Conservation (phyloP, 2,329 filamentous ascomycete genomes). For the Trichoderma cornu-damae region DNA sequence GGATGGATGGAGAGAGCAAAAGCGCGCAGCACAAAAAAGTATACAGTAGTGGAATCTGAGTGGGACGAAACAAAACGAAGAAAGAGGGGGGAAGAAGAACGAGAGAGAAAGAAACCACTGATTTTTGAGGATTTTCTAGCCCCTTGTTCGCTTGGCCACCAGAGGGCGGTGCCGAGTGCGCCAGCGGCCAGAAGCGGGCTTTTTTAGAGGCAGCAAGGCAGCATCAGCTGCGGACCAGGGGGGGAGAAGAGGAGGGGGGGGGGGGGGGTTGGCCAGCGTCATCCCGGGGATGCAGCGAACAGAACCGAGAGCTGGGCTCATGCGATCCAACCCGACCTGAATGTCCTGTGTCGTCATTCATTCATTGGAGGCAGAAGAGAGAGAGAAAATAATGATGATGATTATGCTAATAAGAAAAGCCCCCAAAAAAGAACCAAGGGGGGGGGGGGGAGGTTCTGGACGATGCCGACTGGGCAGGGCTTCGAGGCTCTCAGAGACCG, state of each 20-base stretch:
- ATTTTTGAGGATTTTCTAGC: slow-evolving; percentile 13
- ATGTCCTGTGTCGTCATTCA: slow-evolving; percentile 14
- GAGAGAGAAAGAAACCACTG: slow-evolving; percentile 1
- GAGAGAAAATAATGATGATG: too few relatives aligned
- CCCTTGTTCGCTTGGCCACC: neutral
- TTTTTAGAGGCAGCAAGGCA: slow-evolving; percentile 19
- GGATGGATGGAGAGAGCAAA: neutral
- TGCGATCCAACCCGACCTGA: slow-evolving; percentile 13
- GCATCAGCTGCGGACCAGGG: too few relatives aligned
- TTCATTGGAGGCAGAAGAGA: slow-evolving; percentile 5
- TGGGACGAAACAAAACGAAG: neutral
- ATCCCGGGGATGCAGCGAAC: slow-evolving; percentile 4
- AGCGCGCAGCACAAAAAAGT: neutral
- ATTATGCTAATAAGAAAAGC: too few relatives aligned
- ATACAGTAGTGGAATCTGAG: neutral
- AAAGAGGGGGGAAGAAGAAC: neutral
- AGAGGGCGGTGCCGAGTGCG: slow-evolving; percentile 15
- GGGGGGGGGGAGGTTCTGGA: neutral
- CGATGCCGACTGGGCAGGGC: neutral
- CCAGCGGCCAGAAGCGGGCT: slow-evolving; percentile 14
- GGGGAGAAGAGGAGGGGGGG: too few relatives aligned
- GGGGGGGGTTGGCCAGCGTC: slow-evolving; percentile 17
- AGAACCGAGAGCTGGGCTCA: slow-evolving; percentile 5
- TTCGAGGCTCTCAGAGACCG: neutral
- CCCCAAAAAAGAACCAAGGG: neutral